These are phyloP conservation scores for Acrodontium crateriforme DNA, from an alignment of 2,329 filamentous ascomycete species.

Conservation along the genomic window DNA sequence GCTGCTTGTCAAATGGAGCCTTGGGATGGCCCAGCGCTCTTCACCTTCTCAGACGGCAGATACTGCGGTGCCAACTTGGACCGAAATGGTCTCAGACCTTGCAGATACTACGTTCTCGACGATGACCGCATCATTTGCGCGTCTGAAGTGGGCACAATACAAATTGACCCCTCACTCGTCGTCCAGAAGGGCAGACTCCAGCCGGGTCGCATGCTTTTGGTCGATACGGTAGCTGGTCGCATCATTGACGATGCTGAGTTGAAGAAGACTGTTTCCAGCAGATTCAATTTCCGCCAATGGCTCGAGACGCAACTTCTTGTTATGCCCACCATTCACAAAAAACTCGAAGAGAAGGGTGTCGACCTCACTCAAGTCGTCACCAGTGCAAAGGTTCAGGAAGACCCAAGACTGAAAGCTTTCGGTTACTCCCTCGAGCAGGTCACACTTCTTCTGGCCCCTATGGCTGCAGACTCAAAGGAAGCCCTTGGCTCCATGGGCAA, in stretches of 20 bases:
- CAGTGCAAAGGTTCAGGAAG: constrained; percentile 61
- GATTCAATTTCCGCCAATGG: constrained; percentile 81
- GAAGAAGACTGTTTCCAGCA: constrained; percentile 74
- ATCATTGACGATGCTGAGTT: constrained; percentile 91
- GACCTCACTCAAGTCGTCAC: constrained; percentile 57
- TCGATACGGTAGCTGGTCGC: constrained; percentile 79
- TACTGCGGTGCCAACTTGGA: constrained; percentile 96
- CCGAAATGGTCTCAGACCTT: constrained; percentile 86
- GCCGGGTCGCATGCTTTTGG: constrained; percentile 89
- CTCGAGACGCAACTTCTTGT: constrained; percentile 74
- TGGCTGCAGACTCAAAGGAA: constrained; percentile 96
- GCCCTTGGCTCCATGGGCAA: constrained; percentile 97
- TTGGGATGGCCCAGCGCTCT: constrained; percentile 92
- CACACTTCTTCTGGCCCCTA: constrained; percentile 77
- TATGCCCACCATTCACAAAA: constrained; percentile 58
- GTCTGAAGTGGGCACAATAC: constrained; percentile 88
- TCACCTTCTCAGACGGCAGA: constrained; percentile 91
- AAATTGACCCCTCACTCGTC: constrained; percentile 76
- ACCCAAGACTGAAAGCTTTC: constrained; percentile 71
- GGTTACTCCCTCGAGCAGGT: constrained; percentile 95
- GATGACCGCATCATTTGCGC: constrained; percentile 96
- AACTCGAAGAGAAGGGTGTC: constrained; percentile 42
- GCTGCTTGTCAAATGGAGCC: constrained; percentile 98
- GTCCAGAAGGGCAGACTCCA: constrained; percentile 88
- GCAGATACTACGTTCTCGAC: constrained; percentile 92